phyloP scores from a whole-genome alignment of 2,329 filamentous ascomycete species.

The Ceratocystis colombiana region DNA sequence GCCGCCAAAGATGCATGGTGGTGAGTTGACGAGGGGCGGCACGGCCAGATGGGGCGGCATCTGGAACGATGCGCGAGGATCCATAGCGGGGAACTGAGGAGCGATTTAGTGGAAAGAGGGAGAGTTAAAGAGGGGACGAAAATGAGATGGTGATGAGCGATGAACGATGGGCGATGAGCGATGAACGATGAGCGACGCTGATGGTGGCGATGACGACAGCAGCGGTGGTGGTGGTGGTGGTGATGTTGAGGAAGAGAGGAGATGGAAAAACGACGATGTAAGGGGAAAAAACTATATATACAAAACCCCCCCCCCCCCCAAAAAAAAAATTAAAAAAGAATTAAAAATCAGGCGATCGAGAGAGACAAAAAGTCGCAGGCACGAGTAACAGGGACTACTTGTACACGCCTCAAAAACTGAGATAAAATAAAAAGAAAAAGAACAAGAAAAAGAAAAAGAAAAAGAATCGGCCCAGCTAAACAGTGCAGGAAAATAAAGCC shows the following conservation, averaged over 20 bases:
- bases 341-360: neutral
- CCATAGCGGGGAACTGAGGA: conserved; percentile 34
- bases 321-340: neutral
- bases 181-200: neutral
- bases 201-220: neutral
- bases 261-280: neutral
- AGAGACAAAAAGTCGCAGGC: neutral
- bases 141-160: neutral
- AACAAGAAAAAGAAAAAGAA: neutral
- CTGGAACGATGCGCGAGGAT: conserved; percentile 46
- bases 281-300: neutral
- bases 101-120: neutral
- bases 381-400: neutral
- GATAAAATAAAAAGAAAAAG: neutral
- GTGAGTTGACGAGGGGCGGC: conserved; percentile 54
- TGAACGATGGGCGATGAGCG: too few relatives aligned
- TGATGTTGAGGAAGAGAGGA: neutral
- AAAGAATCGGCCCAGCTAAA: neutral
- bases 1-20: conserved; percentile 58
- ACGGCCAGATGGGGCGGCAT: conserved; percentile 44
- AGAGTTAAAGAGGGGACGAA: neutral
- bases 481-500: neutral
- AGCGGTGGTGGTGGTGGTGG: neutral
- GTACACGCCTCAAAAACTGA: neutral
- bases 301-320: neutral